Percentiles rank a stretch among this genome's conserved stretches.
Evolutionary conservation across 805 yeast species (phyloP).

Genomic region (Nakazawaea sp.): DNA sequence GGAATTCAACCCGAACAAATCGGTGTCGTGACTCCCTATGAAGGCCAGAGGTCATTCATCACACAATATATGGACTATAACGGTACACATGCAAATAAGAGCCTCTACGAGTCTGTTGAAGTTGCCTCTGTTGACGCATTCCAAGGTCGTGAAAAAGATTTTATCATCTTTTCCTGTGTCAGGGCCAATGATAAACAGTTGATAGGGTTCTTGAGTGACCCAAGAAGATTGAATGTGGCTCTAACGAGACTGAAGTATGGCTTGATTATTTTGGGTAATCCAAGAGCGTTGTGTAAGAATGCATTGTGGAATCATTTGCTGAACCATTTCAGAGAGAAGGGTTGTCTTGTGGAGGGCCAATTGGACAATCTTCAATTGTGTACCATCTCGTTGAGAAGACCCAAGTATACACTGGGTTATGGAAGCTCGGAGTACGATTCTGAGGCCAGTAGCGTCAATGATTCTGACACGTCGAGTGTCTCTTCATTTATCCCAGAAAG

Average conservation of each 20-base stretch:
- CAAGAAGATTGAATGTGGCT: slow-evolving; percentile 84
- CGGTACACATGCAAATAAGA: slow-evolving; percentile 55
- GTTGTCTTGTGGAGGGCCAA: slow-evolving; percentile 87
- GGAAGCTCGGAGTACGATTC: slow-evolving; percentile 16
- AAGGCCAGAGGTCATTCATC: slow-evolving; percentile 84
- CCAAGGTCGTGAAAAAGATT: slow-evolving; percentile 54
- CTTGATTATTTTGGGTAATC: slow-evolving; percentile 75
- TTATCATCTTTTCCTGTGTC: slow-evolving; percentile 44
- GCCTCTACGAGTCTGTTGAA: slow-evolving; percentile 65
- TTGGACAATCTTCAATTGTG: slow-evolving; percentile 73
- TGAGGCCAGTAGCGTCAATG: slow-evolving; percentile 31
- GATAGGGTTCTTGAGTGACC: slow-evolving; percentile 81
- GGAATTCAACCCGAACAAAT: slow-evolving; percentile 78
- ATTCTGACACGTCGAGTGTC: no score
- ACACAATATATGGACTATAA: slow-evolving; percentile 71
- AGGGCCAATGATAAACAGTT: slow-evolving; percentile 64
- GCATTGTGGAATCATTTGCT: slow-evolving; percentile 73
- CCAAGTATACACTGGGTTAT: slow-evolving; percentile 10
- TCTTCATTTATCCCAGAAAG: slow-evolving; percentile 28
- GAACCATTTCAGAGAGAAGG: slow-evolving; percentile 72
- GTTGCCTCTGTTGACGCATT: slow-evolving; percentile 73
- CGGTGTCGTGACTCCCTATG: slow-evolving; percentile 92
- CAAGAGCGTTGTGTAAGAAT: slow-evolving; percentile 65
- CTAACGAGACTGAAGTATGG: slow-evolving; percentile 86
- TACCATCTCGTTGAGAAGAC: slow-evolving; percentile 43